Conservation (phyloP, 2,329 filamentous ascomycete genomes). For the Pseudocercospora eumusae region DNA sequence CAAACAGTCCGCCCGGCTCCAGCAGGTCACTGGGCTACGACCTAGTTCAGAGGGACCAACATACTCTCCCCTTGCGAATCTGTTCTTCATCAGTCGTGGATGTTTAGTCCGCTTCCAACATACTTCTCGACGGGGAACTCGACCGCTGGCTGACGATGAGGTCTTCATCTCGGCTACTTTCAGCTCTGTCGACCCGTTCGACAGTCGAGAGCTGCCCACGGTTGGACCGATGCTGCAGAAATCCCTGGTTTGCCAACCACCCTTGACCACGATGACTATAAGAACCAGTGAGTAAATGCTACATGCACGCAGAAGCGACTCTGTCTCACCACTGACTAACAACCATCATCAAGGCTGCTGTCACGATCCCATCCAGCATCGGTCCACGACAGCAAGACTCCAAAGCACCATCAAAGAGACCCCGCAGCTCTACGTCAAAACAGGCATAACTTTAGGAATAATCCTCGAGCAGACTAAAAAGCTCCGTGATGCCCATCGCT, state of each 20-base stretch:
- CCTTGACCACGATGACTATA: conserved; percentile 16
- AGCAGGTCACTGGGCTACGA: conserved; percentile 10
- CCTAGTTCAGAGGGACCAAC: not conserved
- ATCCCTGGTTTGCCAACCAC: conserved; percentile 23
- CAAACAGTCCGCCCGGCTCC: conserved; percentile 7
- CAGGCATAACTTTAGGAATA: conserved; percentile 22
- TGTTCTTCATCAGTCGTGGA: conserved; percentile 13
- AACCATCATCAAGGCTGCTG: conserved; percentile 7
- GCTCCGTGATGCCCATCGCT: conserved; percentile 10
- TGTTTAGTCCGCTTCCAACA: conserved; percentile 9
- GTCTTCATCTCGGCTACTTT: conserved; percentile 6
- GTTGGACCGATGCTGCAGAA: not conserved
- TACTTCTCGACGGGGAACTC: not conserved
- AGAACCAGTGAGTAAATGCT: conserved; percentile 5
- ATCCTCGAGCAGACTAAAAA: conserved; percentile 14
- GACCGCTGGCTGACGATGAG: conserved; percentile 4
- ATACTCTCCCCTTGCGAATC: conserved; percentile 13
- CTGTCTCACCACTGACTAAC: not conserved
- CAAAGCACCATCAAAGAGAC: not conserved
- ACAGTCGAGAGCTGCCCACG: not conserved
- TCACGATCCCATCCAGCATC: not conserved
- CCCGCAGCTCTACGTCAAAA: not conserved
- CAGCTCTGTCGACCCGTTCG: conserved; percentile 4
- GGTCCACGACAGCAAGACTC: not conserved
- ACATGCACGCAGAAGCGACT: not conserved